phyloP scores from a whole-genome alignment of 345 rosid species.

The Citrus trifoliata region DNA sequence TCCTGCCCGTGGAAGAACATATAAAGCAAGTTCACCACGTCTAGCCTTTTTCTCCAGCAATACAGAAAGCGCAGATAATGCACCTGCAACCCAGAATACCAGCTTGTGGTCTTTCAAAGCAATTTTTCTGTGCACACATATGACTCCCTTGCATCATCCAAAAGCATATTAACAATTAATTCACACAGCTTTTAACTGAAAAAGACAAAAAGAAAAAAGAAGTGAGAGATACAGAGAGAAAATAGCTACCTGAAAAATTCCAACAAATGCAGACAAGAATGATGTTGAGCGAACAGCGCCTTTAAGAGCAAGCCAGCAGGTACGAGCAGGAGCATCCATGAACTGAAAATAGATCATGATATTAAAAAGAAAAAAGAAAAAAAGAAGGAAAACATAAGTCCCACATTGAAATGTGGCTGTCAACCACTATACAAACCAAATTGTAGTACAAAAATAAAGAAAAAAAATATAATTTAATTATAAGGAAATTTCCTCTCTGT shows the following conservation, averaged over 20 bases:
- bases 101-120: conserved; percentile 91
- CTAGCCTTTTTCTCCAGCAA: conserved; percentile 89
- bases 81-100: conserved; percentile 91
- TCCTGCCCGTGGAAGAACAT: conserved; percentile 97
- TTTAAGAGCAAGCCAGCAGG: conserved; percentile 81
- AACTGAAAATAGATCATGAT: conserved; percentile 49
- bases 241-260: conserved; percentile 81
- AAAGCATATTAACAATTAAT: conserved; percentile 19
- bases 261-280: conserved; percentile 97
- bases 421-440: not conserved
- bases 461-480: not conserved
- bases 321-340: conserved; percentile 82
- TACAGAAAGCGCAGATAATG: conserved; percentile 85
- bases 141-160: conserved; percentile 60
- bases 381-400: conserved; percentile 7
- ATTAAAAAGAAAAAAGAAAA: conserved; percentile 10
- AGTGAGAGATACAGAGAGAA: conserved; percentile 6
- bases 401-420: conserved; percentile 1
- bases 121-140: conserved; percentile 86
- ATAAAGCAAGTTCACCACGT: conserved; percentile 92
- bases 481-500: not conserved
- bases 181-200: not conserved
- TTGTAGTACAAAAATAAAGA: not conserved
- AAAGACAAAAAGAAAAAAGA: conserved; percentile 8
- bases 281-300: conserved; percentile 90